A percentile compares a stretch with the other conserved stretches of the same genome.
These are phyloP conservation scores for Zopfochytrium polystomum DNA, from an alignment of 371 early-diverging fungal genomes.

Conservation along the genomic window DNA sequence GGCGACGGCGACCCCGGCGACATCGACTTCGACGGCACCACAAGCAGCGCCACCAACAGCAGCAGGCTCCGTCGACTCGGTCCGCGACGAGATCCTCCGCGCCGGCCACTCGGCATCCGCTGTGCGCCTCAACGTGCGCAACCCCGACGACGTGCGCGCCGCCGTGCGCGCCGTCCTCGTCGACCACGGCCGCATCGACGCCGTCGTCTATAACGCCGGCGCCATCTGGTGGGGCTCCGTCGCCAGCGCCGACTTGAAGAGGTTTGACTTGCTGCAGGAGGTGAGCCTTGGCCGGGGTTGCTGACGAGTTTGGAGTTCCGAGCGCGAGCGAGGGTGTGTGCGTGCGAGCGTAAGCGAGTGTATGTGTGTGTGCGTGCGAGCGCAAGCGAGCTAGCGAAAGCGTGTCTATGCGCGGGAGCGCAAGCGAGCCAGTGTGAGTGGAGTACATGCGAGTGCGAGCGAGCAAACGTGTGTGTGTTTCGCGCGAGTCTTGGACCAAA, in stretches of 20 bases:
- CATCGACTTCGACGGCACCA: background rate
- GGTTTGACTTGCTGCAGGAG: constrained; percentile 21
- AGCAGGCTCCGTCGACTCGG: background rate
- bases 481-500: background rate
- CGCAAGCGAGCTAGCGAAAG: no score
- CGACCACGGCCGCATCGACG: constrained; percentile 24
- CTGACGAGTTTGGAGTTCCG: background rate
- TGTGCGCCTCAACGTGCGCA: constrained; percentile 6
- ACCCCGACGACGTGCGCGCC: background rate
- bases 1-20: background rate
- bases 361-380: no score
- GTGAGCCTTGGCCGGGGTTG: background rate
- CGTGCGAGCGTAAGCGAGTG: no score
- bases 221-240: constrained; percentile 33
- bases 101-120: background rate
- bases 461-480: no score
- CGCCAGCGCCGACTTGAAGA: constrained; percentile 17
- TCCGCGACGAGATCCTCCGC: constrained; percentile 1
- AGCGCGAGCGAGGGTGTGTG: no score
- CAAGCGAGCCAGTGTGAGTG: no score
- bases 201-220: constrained; percentile 35
- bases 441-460: no score
- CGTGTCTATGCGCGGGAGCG: no score
- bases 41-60: background rate
- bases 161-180: background rate